Evolutionary conservation across 345 rosid genomes (phyloP), one percentile per base, ranked within the genome.

Genomic region (Lepidium sativum): DNA sequence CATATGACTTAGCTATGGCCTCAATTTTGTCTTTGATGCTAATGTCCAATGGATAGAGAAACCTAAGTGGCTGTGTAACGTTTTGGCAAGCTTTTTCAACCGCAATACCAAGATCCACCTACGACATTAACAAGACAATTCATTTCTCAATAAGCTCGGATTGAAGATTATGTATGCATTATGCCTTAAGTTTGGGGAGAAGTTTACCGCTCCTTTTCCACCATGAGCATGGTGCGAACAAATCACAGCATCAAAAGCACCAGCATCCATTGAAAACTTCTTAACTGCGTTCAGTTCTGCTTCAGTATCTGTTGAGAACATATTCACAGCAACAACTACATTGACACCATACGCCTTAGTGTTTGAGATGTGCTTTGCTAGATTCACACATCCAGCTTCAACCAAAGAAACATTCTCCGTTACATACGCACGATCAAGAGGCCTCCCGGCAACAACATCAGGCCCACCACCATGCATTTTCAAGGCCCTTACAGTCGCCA

Each of bases 381-480:
- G 79, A 87, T 94, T 94, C 54, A 86, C 84, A 59, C 95, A 94
- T 15, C 99, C 99, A 61, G 89, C 89, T 85, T 91, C 97, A 63
- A 94, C 96, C 69, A 94, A 77, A 23, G 83, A 77, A 25, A 91
- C 97, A 63, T 91, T 91, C 80, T 91, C 99, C 32, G 82, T 84
- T 59, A 87, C 74, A 73, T 94, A 94, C 14, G 97, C 95, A 50
- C 38, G 82, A 74, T 94, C 91, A 34, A 94, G 97, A 69, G 99
- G 96, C 77, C 83, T 94, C 79, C 99, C 99, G 32, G 99, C 99
- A 65, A 85, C 91, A 69, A 91, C 99, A 60, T 74, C 77, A 57
- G 97, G 99, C 14, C 99, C 99, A 18, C 97, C 99, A 42, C 99
- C 99, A 56, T 94, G 99, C 99, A 94, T 91, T 74, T 94, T 94